Base-by-base conservation (phyloP, 2,329 filamentous ascomycete species). In the Salinomyces thailandicus region DNA sequence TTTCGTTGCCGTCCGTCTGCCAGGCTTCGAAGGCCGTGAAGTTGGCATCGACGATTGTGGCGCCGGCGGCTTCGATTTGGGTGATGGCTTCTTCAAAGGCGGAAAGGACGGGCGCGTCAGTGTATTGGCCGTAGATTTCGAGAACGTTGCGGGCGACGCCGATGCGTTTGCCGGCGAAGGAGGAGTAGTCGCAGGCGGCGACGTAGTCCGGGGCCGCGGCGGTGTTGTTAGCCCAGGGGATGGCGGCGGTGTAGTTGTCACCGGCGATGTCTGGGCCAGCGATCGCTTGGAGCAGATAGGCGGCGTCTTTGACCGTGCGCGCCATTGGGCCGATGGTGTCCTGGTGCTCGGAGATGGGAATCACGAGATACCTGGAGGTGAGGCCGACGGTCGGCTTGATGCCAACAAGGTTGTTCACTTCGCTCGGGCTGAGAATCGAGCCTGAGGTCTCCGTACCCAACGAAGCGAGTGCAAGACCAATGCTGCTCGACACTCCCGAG, bases 311-410 rank as follows among this genome's bases (percentile, higher is more conserved):
- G 26, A 77, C 72, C 0, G 71, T 72, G 28, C 71, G 62, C 2
- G 72, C 66, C 64, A 77, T 72, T 0, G 73, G 72, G 0, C 72
- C 73, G 7, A 75, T 60, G 1, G 70, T 72, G 43, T 75, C 71
- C 47, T 72, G 69, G 38, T 66, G 70, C 44, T 72, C 61, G 18
- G 64, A 69, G 39, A 84, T 74, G 0, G 81, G 80, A 8, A 85
- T 72, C 1, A 82, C 78, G 4, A 79, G 62, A 41, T 70, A 60
- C 11, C 74, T 62, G 30, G 73, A 77, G 0, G 72, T 80, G 3
- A 82, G 61, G 0, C 78, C 79, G 1, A 81, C 73, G 0, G 76
- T 79, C 1, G 78, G 75, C 51, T 78, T 79, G 53, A 84, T 76
- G 2, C 75, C 79, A 0, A 81, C 77, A 1, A 81, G 53, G 38